A percentile compares a stretch with the other conserved stretches of the same genome.
Evolutionary conservation across 140 eudicot genomes (phyloP).

Genomic region (Oenanthe javanica): DNA sequence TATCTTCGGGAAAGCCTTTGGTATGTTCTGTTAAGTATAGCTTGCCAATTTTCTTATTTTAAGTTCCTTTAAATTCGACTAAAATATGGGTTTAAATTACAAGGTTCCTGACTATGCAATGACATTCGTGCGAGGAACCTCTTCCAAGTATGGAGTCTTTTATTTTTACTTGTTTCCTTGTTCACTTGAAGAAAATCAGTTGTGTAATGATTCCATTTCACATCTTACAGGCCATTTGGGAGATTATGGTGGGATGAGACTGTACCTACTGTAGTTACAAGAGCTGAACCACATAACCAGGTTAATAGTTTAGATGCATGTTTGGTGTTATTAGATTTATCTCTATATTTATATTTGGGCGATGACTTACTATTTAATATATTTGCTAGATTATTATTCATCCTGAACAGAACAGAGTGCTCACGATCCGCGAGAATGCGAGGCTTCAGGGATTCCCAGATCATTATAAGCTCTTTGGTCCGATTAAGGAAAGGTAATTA

Average conservation of each 20-base stretch:
- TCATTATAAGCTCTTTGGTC: constrained; percentile 39
- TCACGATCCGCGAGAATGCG: constrained; percentile 59
- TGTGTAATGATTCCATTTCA: not conserved
- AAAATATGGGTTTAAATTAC: not conserved
- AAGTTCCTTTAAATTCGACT: not conserved
- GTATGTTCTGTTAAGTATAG: constrained; percentile 20
- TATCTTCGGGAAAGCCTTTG: constrained; percentile 68
- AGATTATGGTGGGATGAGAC: constrained; percentile 94
- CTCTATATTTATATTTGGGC: not conserved
- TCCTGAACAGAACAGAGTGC: constrained; percentile 71
- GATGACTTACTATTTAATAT: not conserved
- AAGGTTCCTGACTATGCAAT: constrained; percentile 89
- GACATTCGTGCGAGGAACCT: constrained; percentile 48
- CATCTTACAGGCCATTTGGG: constrained; percentile 61
- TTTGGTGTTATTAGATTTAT: not conserved
- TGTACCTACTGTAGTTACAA: constrained; percentile 76
- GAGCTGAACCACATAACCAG: constrained; percentile 95
- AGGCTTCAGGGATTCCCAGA: constrained; percentile 62
- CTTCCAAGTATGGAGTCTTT: constrained; percentile 43
- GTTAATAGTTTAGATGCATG: constrained; percentile 10
- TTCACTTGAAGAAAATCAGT: not conserved
- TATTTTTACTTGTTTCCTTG: not conserved
- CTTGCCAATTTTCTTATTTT: not conserved
- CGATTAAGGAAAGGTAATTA: constrained; percentile 50
- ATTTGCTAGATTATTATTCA: constrained; percentile 48